Base-by-base conservation (phyloP, 2,329 filamentous ascomycete species). In the Gyromitra esculenta region DNA sequence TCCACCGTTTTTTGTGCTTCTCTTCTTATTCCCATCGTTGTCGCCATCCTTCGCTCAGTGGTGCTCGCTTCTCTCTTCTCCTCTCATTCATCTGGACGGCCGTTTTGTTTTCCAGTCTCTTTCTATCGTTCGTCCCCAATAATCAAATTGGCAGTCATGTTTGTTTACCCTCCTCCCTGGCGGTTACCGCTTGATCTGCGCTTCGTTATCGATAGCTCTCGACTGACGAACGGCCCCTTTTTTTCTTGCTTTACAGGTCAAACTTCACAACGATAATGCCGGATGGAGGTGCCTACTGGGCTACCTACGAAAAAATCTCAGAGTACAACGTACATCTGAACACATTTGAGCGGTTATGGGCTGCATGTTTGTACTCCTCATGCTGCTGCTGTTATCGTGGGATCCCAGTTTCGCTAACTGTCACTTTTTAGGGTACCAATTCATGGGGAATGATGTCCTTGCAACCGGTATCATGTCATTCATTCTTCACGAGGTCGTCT, bases 401-500 rank as follows among this genome's bases (percentile, higher is more conserved):
- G 21, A n/a, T 37, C 9, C 9, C 8, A n/a, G 35, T 39, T 57
- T 31, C 15, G 73, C 77, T 80, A 72, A 80, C 62, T 31, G 62
- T 71, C n/a, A 67, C 45, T 50, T 79, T 31, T 50, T 69, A 90
- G 85, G 90, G 95, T 99, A 99, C 84, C 89, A 95, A 15, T 99
- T 91, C 88, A 97, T 98, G 91, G 93, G 97, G 84, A 99, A 99
- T 84, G 96, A 99, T 85, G 91, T 92, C 70, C 90, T 99, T 78
- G 96, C 96, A 76, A 99, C 96, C 2, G 96, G 78, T 70, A 96
- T 99, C 86, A 91, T 98, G 92, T 97, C 94, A 82, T 99, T 99
- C 84, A 85, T 91, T 80, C 93, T 98, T 89, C 96, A 99, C 87
- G 96, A 99, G 85, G 71, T 90, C 52, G 89, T 99, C 82, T 99